Percentiles rank a stretch among this genome's conserved stretches.
These are phyloP conservation scores for Capsicum rhomboideum DNA, from an alignment of 257 asterid genomes.

Conservation along the genomic window DNA sequence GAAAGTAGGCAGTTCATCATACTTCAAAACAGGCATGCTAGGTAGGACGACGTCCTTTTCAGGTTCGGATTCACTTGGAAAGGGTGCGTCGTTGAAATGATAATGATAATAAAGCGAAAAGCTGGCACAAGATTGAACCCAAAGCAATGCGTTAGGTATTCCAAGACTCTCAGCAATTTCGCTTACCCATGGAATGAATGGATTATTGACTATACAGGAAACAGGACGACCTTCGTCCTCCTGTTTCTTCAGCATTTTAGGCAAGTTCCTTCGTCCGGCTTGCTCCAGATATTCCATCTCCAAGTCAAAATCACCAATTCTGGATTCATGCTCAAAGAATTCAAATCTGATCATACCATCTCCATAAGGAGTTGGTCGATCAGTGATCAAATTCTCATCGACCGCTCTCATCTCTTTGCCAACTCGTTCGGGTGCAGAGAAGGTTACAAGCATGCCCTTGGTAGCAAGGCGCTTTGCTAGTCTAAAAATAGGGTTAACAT, in stretches of 20 bases:
- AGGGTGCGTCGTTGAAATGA: not conserved
- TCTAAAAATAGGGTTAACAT: no score
- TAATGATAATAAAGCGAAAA: constrained; percentile 4
- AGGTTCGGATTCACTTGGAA: not conserved
- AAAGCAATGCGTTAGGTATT: constrained; percentile 2
- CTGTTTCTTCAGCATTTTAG: not conserved
- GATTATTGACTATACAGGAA: constrained; percentile 1
- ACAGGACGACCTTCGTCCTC: not conserved
- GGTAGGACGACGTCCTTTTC: not conserved
- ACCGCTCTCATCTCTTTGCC: no score
- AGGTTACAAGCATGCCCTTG: no score
- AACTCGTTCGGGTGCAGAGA: no score
- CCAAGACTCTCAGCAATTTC: constrained; percentile 5
- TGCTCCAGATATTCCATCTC: not conserved
- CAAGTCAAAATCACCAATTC: not conserved
- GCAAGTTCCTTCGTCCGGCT: not conserved
- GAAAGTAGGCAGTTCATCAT: constrained; percentile 7
- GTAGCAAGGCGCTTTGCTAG: no score
- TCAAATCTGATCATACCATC: not conserved
- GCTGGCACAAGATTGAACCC: not conserved
- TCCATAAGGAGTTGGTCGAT: no score
- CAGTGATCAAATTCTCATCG: no score
- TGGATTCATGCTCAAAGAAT: not conserved
- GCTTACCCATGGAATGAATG: constrained; percentile 1
- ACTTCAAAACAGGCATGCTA: not conserved